Evolutionary conservation across 768 basidiomycete species (phyloP).

Genomic region (Goffeauzyma gilvescens): DNA sequence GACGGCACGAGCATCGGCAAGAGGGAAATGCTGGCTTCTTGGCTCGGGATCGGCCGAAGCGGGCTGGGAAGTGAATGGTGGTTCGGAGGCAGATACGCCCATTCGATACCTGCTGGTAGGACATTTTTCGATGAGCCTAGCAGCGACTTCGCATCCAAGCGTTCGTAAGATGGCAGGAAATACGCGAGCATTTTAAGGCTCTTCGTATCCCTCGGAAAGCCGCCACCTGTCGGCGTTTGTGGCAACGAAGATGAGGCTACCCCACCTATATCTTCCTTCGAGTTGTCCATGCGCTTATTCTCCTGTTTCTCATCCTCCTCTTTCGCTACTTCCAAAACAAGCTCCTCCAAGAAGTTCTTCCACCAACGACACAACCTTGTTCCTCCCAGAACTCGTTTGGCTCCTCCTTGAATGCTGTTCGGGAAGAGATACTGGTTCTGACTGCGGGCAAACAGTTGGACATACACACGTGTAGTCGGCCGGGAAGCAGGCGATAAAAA

Average conservation of each 20-base stretch:
- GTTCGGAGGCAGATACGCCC: conserved; percentile 25
- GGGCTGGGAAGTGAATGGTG: neutral
- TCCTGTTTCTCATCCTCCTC: neutral
- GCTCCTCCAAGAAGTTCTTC: conserved; percentile 51
- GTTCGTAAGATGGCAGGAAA: conserved; percentile 21
- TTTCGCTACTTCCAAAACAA: conserved; percentile 36
- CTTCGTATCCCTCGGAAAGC: neutral
- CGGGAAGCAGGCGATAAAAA: conserved; percentile 48
- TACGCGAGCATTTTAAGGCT: conserved; percentile 13
- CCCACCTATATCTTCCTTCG: neutral
- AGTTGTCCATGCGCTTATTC: neutral
- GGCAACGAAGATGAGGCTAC: neutral
- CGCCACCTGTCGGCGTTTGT: neutral
- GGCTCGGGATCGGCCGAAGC: conserved; percentile 27
- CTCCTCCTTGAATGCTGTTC: conserved; percentile 50
- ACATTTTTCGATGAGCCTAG: conserved; percentile 13
- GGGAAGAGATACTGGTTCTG: conserved; percentile 89
- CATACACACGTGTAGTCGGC: conserved; percentile 44
- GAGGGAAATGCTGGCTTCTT: conserved; percentile 26
- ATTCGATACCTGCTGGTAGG: conserved; percentile 35
- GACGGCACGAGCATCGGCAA: conserved; percentile 66
- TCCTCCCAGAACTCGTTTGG: conserved; percentile 60
- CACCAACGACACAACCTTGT: conserved; percentile 77
- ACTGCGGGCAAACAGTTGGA: conserved; percentile 77
- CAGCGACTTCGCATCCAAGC: conserved; percentile 17